Base-by-base conservation (phyloP, 1,284 basidiomycete species). In the Anthracocystis panici-leucophaei region DNA sequence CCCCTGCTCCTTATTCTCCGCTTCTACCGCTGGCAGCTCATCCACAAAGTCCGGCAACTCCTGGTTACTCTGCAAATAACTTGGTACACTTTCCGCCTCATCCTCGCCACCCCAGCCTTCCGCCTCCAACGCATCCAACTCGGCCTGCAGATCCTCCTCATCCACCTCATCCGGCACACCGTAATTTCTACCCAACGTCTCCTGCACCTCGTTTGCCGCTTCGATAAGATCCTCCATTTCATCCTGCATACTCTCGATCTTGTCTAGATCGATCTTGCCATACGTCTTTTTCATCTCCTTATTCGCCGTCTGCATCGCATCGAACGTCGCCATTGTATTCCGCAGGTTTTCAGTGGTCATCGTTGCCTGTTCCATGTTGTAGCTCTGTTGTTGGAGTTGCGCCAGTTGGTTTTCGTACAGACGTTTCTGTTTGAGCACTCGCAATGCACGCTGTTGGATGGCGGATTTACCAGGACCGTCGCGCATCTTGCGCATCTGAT, bases 261-360 rank as follows among this genome's bases (percentile, higher is more conserved):
- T 97, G 88, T 97, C 94, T 75, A 99, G 91, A 85, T 99, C 92
- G 75, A 99, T 91, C 87, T 96, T 97, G 55, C 96, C 95, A 85
- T 99, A 99, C 86, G 98, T 96, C 85, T 92, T 94, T 87, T 90
- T 91, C 88, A 99, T 90, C 87, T 98, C 95, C 87, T 97, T 97
- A 88, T 98, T 98, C 20, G 97, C 95, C n/a, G 90, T 86, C 84
- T 94, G 91, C 95, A 99, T 98, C 6, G 95, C 97, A 82, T 97
- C 94, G 23, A 99, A 91, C 0, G 97, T 99, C n/a, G 95, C 96
- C 97, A 99, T 99, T n/a, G 97, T 99, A 85, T 98, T 99, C 72
- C 94, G 91, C 78, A 99, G 87, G 86, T 99, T 99, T 87, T 99
- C 97, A 5, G 96, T 98, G 18, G 94, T 92, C 86, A 99, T 91